Evolutionary conservation across 2,329 filamentous ascomycete genomes (phyloP).

Genomic region (Colletotrichum orchidophilum): DNA sequence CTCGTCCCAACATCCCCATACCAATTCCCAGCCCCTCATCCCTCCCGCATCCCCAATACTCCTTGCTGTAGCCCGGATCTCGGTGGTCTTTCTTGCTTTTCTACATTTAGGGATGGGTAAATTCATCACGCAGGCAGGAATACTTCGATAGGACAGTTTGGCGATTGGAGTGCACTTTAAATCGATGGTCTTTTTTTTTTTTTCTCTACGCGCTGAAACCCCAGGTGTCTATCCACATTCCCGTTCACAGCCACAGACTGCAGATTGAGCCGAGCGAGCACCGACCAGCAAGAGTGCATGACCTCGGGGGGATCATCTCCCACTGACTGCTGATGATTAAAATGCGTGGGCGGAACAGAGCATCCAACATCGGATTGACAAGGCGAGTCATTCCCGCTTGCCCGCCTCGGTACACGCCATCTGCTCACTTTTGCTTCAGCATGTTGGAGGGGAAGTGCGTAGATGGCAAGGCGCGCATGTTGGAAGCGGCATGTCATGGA

Average conservation of each 20-base stretch:
- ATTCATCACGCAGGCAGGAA: conserved; percentile 48
- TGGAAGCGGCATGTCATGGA: neutral
- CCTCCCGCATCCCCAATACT: conserved; percentile 29
- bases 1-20: neutral
- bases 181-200: conserved; percentile 43
- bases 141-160: conserved; percentile 59
- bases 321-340: conserved; percentile 11
- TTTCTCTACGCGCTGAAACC: conserved; percentile 22
- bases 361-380: neutral
- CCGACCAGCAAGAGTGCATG: conserved; percentile 2
- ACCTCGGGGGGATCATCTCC: conserved; percentile 3
- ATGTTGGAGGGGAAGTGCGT: neutral
- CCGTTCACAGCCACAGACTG: neutral
- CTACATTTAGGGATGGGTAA: conserved; percentile 44
- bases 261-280: conserved; percentile 11
- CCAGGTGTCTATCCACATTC: neutral
- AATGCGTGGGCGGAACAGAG: neutral
- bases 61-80: conserved; percentile 33
- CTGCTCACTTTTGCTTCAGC: neutral
- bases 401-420: neutral
- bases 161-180: conserved; percentile 61
- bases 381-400: conserved; percentile 15
- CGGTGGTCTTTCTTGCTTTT: conserved; percentile 36
- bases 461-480: neutral
- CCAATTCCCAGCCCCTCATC: conserved; percentile 26